These are phyloP conservation scores for Zoysia pacifica DNA, from an alignment of 176 grass and related monocot genomes.

Conservation along the genomic window DNA sequence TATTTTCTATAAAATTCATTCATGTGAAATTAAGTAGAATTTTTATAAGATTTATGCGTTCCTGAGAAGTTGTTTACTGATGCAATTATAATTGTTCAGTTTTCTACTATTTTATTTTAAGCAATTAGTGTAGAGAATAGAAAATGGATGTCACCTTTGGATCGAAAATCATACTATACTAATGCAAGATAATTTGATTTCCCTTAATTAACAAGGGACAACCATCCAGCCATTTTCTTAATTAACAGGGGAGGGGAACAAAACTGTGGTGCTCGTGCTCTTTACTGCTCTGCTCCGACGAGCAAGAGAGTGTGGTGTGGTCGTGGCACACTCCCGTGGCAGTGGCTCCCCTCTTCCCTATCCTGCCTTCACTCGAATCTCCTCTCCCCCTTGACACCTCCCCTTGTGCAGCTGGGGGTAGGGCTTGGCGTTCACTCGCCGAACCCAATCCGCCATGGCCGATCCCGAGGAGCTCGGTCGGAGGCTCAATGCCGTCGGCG, in stretches of 20 bases:
- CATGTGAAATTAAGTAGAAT: too few species aligned
- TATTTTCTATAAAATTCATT: too few species aligned
- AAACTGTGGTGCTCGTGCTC: not conserved
- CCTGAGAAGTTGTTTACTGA: too few species aligned
- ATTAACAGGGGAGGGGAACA: not conserved
- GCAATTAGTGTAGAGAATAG: too few species aligned
- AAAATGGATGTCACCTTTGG: too few species aligned
- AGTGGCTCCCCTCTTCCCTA: not conserved
- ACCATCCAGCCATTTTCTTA: not conserved
- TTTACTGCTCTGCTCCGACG: not conserved
- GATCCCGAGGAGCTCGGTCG: constrained; percentile 49
- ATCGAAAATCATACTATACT: too few species aligned
- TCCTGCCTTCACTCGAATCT: not conserved
- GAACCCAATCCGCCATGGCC: constrained; percentile 20
- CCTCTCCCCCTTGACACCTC: not conserved
- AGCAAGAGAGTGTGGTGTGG: not conserved
- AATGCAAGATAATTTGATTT: too few species aligned
- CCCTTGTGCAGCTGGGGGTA: not conserved
- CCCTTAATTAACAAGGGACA: too few species aligned
- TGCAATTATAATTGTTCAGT: too few species aligned
- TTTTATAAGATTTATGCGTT: too few species aligned
- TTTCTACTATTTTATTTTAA: too few species aligned
- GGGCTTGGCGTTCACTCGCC: constrained; percentile 9
- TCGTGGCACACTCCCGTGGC: too few species aligned
- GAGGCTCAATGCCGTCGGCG: constrained; percentile 35